Base-by-base conservation (phyloP, 768 basidiomycete species). In the Phlebiopsis flavidoalba region DNA sequence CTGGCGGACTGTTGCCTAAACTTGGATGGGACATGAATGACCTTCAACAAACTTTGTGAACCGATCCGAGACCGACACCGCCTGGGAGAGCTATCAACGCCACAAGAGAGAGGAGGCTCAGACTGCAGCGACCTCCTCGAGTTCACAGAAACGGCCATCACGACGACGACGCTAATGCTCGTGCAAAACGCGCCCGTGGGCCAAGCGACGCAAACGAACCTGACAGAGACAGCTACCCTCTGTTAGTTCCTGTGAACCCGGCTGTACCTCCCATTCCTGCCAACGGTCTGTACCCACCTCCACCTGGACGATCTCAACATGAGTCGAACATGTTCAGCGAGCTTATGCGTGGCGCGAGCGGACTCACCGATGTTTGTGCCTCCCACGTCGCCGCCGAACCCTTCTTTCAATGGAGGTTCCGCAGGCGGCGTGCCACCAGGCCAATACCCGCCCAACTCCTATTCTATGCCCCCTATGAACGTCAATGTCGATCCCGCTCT, bases 21-120 rank as follows among this genome's bases (percentile, higher is more conserved):
- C 80, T 93, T 11, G 92, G 92, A 22, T 94, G 90, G 84, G 82
- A 88, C 33, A 68, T 83, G 68, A 77, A 82, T 49, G 89, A 91
- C 68, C n/a, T 94, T 95, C 70, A 86, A 89, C 63, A 84, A n/a
- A 82, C 53, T 91, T 87, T 64, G 77, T 96, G 63, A 93, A 90
- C 73, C 87, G 86, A 66, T 84, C 89, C 0, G 95, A 97, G 75
- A 95, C 93, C 0, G 95, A 96, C 69, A 94, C 93, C 1, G 94
- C 93, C 37, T 93, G 89, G 81, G 94, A 96, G 69, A 88, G 92
- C 55, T 95, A 88, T 67, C 87, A 92, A 63, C 66, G 80, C 5
- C 84, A 93, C 65, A 95, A 88, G 72, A 74, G 76, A 36, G 79
- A 78, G 7, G 45, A 69, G 65, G 53, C 50, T 11, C 54, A 55